Percentiles rank a stretch among this genome's conserved stretches.
These are phyloP conservation scores for Candida golubevii DNA, from an alignment of 805 yeast genomes.

Conservation along the genomic window DNA sequence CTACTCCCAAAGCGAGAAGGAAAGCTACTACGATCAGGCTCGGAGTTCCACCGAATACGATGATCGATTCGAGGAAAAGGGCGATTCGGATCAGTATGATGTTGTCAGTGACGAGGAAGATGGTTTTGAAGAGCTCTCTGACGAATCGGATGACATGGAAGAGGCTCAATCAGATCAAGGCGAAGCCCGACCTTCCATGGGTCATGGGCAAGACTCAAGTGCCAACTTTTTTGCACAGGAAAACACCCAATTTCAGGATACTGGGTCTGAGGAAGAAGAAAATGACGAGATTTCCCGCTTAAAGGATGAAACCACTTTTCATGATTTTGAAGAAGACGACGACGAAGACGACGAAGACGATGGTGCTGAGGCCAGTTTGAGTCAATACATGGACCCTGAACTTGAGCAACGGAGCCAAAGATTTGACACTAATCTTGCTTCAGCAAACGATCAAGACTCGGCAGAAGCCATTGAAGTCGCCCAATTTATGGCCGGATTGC, in stretches of 20 bases:
- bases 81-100: background rate
- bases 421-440: too few species aligned
- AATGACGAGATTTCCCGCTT: background rate
- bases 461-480: too few species aligned
- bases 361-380: too few species aligned
- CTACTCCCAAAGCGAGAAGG: constrained; percentile 2
- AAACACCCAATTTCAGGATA: background rate
- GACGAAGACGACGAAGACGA: too few species aligned
- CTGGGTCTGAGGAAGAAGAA: too few species aligned
- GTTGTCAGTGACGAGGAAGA: background rate
- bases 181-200: background rate
- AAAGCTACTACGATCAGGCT: constrained; percentile 2
- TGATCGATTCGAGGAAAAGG: background rate
- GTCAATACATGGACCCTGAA: too few species aligned
- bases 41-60: background rate
- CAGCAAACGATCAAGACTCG: too few species aligned
- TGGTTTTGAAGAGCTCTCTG: background rate
- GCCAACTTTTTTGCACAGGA: constrained; percentile 2
- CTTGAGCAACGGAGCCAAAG: too few species aligned
- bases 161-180: background rate
- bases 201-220: background rate
- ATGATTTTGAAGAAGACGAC: too few species aligned
- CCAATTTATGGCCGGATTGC: too few species aligned
- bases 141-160: background rate
- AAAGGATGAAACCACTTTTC: too few species aligned